phyloP scores from a whole-genome alignment of 139 green algal species.

The Chlorella sp. region DNA sequence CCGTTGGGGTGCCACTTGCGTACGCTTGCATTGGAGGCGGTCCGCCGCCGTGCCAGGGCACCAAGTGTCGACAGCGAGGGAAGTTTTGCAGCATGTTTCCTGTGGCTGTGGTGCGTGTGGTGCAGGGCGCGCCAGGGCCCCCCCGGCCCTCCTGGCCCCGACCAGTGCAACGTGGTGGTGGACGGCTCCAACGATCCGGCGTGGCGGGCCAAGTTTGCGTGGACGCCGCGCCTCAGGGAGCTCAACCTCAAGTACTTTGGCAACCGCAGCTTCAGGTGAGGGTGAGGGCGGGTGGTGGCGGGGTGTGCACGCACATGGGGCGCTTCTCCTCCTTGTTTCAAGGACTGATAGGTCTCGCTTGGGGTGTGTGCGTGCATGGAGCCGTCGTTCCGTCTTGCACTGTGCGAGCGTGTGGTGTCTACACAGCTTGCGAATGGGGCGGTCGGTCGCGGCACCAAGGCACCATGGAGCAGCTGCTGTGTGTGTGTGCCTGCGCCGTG shows the following conservation, averaged over 20 bases:
- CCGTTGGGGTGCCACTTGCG: too few relatives aligned
- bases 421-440: neutral
- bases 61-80: too few relatives aligned
- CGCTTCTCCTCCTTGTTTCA: neutral
- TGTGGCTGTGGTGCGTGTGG: too few relatives aligned
- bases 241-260: slow-evolving; percentile 23
- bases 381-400: neutral
- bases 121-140: too few relatives aligned
- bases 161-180: slow-evolving; percentile 13
- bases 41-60: too few relatives aligned
- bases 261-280: slow-evolving; percentile 31
- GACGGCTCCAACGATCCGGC: slow-evolving; percentile 13
- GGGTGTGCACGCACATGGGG: neutral
- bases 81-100: too few relatives aligned
- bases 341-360: neutral
- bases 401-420: neutral
- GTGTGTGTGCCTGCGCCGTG: slow-evolving; percentile 14
- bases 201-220: slow-evolving; percentile 13
- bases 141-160: too few relatives aligned
- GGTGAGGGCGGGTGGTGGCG: too few relatives aligned
- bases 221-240: slow-evolving; percentile 7
- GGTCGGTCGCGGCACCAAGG: too few relatives aligned
- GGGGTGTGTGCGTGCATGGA: neutral
- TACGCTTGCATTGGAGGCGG: too few relatives aligned
- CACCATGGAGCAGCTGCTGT: too few relatives aligned